phyloP scores from a whole-genome alignment of 148 eudicot species.

The Salicornia ramosissima region DNA sequence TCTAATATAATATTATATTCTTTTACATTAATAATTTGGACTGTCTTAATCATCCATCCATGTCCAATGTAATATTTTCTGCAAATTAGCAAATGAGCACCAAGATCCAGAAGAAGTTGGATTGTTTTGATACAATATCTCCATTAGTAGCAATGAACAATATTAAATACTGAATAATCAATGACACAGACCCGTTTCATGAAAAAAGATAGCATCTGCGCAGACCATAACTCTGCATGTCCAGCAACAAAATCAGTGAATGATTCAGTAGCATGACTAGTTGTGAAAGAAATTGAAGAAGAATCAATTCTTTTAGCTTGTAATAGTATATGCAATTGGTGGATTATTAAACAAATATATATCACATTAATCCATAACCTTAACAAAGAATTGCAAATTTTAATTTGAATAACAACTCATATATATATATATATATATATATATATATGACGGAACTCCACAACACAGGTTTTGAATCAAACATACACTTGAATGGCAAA shows the following conservation, averaged over 20 bases:
- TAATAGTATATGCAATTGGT: slow-evolving; percentile 3
- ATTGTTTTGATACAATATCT: slow-evolving; percentile 5
- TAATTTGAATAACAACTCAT: no score
- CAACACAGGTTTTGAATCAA: no score
- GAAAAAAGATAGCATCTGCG: slow-evolving; percentile 71
- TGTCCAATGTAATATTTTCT: slow-evolving; percentile 68
- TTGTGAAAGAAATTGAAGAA: slow-evolving; percentile 34
- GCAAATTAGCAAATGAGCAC: slow-evolving; percentile 14
- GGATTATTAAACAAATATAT: neutral
- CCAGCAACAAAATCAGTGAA: slow-evolving; percentile 97
- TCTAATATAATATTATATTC: no score
- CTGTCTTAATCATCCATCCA: no score
- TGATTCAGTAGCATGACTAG: slow-evolving; percentile 96
- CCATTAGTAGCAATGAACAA: neutral
- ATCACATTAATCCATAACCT: no score
- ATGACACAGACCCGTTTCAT: slow-evolving; percentile 58
- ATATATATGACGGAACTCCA: no score
- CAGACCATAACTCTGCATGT: slow-evolving; percentile 98
- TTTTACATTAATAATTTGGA: no score
- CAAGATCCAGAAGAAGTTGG: slow-evolving; percentile 12
- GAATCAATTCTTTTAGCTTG: neutral
- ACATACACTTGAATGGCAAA: no score
- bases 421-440: no score
- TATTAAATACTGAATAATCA: slow-evolving; percentile 1
- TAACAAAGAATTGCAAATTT: no score